Evolutionary conservation across 176 grass and related monocot genomes (phyloP).

Genomic region (Musa troglodytarum): DNA sequence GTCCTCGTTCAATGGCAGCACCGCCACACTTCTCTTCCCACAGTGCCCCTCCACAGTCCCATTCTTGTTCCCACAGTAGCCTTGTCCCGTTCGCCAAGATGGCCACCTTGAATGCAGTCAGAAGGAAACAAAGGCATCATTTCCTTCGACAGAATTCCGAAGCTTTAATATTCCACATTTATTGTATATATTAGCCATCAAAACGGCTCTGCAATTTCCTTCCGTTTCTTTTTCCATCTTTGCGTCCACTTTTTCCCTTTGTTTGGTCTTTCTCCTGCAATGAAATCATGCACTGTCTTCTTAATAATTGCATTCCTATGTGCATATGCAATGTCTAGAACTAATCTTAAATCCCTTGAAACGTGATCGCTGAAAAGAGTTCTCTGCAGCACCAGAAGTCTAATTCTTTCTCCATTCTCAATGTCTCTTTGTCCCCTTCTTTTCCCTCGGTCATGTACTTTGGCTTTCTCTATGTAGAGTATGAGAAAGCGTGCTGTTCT

Average conservation of each 20-base stretch:
- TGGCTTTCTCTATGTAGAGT: not conserved
- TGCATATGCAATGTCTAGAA: no score
- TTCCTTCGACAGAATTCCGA: no score
- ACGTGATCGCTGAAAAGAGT: not conserved
- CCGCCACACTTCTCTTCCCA: not conserved
- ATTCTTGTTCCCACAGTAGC: not conserved
- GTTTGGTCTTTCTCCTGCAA: no score
- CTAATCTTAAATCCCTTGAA: not conserved
- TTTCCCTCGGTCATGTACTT: not conserved
- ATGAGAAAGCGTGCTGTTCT: not conserved
- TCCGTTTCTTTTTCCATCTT: no score
- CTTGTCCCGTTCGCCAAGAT: not conserved
- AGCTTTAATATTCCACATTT: no score
- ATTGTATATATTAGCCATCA: not conserved
- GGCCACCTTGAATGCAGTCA: not conserved
- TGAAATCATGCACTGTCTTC: no score
- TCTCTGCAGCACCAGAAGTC: not conserved
- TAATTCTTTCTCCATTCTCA: not conserved
- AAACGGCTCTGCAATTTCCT: not conserved
- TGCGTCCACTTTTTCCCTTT: no score
- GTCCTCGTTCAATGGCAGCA: not conserved
- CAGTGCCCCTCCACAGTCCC: not conserved
- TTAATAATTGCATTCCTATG: no score
- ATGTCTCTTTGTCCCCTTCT: no score
- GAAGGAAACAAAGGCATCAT: not conserved